These are phyloP conservation scores for Xylaria sp. DNA, from an alignment of 2,329 filamentous ascomycete genomes.

Conservation along the genomic window DNA sequence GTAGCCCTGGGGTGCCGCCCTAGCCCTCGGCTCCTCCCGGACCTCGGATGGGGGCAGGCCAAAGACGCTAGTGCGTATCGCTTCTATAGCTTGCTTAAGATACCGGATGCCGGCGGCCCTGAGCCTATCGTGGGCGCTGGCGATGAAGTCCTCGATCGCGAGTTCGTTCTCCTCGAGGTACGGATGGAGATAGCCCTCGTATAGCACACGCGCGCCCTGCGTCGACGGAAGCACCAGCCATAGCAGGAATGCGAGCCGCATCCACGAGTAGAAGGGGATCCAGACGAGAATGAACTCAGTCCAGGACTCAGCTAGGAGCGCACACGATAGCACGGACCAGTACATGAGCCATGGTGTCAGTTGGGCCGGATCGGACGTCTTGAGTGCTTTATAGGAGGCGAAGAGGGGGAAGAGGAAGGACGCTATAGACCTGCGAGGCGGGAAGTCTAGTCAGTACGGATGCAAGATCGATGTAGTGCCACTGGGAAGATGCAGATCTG, in stretches of 20 bases:
- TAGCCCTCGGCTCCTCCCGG: constrained; percentile 53
- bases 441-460: constrained; percentile 23
- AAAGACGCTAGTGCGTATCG: constrained; percentile 80
- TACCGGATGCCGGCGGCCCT: constrained; percentile 81
- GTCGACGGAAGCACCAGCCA: constrained; percentile 98
- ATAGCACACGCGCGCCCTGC: constrained; percentile 89
- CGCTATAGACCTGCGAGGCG: constrained; percentile 73
- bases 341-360: constrained; percentile 99
- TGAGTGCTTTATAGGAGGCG: constrained; percentile 97
- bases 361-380: constrained; percentile 87
- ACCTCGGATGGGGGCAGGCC: constrained; percentile 72
- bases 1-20: constrained; percentile 68
- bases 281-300: constrained; percentile 87
- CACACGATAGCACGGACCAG: constrained; percentile 91
- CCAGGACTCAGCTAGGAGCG: constrained; percentile 86
- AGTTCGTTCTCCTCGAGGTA: constrained; percentile 88
- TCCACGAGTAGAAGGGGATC: constrained; percentile 94
- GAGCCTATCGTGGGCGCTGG: constrained; percentile 79
- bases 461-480: neutral
- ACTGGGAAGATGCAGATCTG: neutral
- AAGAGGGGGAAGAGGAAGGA: constrained; percentile 96
- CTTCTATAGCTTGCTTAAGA: constrained; percentile 75
- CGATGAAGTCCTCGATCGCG: constrained; percentile 91
- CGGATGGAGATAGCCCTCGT: constrained; percentile 86
- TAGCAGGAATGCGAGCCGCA: constrained; percentile 86